Percentiles rank a stretch among this genome's conserved stretches.
phyloP scores from a whole-genome alignment of 208 protist genomes.

The Wallacemonas collosoma region DNA sequence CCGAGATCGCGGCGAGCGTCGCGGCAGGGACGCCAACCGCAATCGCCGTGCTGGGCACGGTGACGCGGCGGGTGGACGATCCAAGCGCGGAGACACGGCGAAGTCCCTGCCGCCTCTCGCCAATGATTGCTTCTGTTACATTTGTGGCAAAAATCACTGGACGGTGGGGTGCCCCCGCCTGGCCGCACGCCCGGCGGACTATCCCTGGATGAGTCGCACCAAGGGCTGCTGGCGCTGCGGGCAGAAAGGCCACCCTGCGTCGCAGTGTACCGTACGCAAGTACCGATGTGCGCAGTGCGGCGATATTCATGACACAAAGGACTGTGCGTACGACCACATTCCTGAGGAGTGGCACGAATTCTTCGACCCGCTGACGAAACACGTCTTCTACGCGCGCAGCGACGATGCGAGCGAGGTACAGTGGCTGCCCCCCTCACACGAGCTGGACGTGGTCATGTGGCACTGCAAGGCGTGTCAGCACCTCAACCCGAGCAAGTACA shows the following conservation, averaged over 20 bases:
- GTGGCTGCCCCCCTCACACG: constrained; percentile 67
- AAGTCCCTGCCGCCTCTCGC: constrained; percentile 11
- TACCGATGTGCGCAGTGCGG: constrained; percentile 82
- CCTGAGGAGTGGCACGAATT: constrained; percentile 90
- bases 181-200: constrained; percentile 40
- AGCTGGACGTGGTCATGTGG: constrained; percentile 82
- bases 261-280: constrained; percentile 60
- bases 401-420: constrained; percentile 66
- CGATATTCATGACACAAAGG: constrained; percentile 76
- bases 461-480: constrained; percentile 69
- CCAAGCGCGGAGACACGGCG: constrained; percentile 11
- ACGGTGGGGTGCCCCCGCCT: constrained; percentile 73
- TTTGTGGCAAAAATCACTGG: constrained; percentile 85
- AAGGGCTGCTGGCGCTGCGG: constrained; percentile 79
- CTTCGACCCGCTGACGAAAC: constrained; percentile 48
- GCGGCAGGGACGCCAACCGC: not conserved
- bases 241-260: constrained; percentile 66
- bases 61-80: not conserved
- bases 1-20: constrained; percentile 3
- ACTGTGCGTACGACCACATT: constrained; percentile 79
- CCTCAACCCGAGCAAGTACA: constrained; percentile 55
- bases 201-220: constrained; percentile 56
- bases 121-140: constrained; percentile 54
- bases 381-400: constrained; percentile 79
- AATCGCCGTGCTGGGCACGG: not conserved